Base-by-base conservation (phyloP, 2,329 filamentous ascomycete species). In the Trichocomaceae sp. region DNA sequence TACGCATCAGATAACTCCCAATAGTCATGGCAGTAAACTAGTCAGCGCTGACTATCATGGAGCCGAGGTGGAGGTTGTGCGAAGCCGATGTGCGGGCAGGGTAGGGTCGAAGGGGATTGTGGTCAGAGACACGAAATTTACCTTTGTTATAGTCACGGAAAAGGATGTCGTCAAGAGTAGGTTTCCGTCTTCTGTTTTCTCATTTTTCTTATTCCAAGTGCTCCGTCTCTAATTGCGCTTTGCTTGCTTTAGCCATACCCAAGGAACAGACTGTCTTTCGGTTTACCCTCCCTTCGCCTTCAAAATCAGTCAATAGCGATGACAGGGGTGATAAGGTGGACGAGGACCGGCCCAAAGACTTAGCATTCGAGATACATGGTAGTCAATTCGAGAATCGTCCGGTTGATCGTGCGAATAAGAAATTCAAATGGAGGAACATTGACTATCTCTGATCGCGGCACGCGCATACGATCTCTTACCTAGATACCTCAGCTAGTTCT, bases 11-110 rank as follows among this genome's bases (percentile, higher is more conserved):
- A 80, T 85, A 2, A 87, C 85, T 5, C 86, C 87, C 4, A 58
- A 65, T 37, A 64, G 64, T 42, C 71, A 73, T 59, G 75, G 75
- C 19, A 69, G 66, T 51, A 87, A 93, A 70, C 75, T 99, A 33
- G 84, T 83, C 45, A 89, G 86, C 55, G 92, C 91, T 1, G 93
- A 99, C 72, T 92, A 90, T 64, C 91, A 97, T 69, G 93, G 93
- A 1, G 91, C 92, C 15, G 76, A 84, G 62, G 70, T 96, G 19
- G 84, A 90, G 72, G 89, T 97, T 20, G 87, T 92, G 54, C 76
- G 91, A 62, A 93, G 90, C 69, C 75, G 82, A 29, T 96, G 91
- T 68, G 82, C 86, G 15, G 84, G 87, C 52, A 79, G 92, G 15
- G 91, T 99, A 0, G 92, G 93, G 0, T 72, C 92, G 52, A 82